Evolutionary conservation across 1,139 yeast species (phyloP), one percentile per base, ranked within the genome.

Genomic region (Sugiyamaella grinbergsii): DNA sequence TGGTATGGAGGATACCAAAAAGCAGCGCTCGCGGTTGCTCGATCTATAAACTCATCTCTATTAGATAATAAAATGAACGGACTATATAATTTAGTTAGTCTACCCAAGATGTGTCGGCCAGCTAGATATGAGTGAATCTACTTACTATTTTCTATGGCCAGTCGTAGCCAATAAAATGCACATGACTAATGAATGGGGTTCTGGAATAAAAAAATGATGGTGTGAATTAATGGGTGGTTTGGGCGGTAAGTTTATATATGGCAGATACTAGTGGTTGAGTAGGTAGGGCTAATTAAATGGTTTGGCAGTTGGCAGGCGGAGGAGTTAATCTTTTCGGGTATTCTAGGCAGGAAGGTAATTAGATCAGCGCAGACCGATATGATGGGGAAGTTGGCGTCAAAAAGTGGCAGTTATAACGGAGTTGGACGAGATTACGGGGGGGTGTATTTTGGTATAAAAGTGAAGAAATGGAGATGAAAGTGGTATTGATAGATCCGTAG

Each of bases 41-140:
- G 71, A 45, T 74, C 77, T 62, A 85, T 82, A 62, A 72, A 87
- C 66, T 93, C 98, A 64, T 93, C 98, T 46, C 98, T 69, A 64
- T 93, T 93, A 7, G 95, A 86, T 10, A 88, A 71, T 4, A 89
- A 66, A 4, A 91, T 77, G 43, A 91, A 73, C 0, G 91, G 55
- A 28, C 62, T 59, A 42, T 8, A 28, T 7, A n/a, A n/a, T n/a
- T n/a, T n/a, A 26, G 42, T 29, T 22, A 32, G 43, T 38, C 11
- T 36, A 11, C 4, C 26, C 26, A 5, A 23, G 26, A 23, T 23
- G 5, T 8, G 26, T 23, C 16, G 19, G 18, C 34, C 6, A 6
- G 34, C 16, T 5, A 6, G 34, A 5, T 11, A 6, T 31, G n/a
- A n/a, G 34, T 11, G 34, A 11, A 31, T 31, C 34, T 15, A 49